A percentile compares a stretch with the other conserved stretches of the same genome.
Evolutionary conservation across 2,329 filamentous ascomycete genomes (phyloP).

Genomic region (Cyclaneusma minus): DNA sequence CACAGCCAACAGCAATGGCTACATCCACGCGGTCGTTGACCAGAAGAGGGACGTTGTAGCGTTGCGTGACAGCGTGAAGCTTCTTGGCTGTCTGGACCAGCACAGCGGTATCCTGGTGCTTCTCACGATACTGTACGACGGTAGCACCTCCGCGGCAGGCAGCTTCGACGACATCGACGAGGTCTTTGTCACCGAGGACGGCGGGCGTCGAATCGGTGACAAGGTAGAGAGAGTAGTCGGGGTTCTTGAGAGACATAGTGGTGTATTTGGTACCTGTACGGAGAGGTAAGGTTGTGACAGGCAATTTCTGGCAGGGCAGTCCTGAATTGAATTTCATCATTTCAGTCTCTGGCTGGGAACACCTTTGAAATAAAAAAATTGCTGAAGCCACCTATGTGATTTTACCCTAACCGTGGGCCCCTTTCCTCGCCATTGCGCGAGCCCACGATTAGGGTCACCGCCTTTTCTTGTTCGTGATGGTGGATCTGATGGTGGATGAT

Average conservation of each 20-base stretch:
- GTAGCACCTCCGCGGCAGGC: conserved; percentile 70
- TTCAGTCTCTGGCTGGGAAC: too few species aligned
- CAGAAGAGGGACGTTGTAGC: conserved; percentile 59
- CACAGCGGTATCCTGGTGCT: conserved; percentile 57
- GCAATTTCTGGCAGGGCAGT: conserved; percentile 1
- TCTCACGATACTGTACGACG: conserved; percentile 83
- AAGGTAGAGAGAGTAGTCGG: conserved; percentile 74
- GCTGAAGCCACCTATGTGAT: too few species aligned
- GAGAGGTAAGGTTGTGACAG: not conserved
- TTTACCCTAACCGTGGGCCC: too few species aligned
- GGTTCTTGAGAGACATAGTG: conserved; percentile 22
- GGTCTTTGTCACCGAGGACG: conserved; percentile 57
- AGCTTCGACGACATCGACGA: conserved; percentile 58
- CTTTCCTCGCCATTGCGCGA: too few species aligned
- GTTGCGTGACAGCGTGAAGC: conserved; percentile 56
- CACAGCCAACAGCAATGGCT: conserved; percentile 68
- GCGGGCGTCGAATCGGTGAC: conserved; percentile 86
- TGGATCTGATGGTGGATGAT: too few species aligned
- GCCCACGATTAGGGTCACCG: too few species aligned
- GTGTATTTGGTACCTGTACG: not conserved
- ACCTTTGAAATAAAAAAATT: too few species aligned
- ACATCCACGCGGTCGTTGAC: conserved; percentile 93
- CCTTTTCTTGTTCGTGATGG: too few species aligned
- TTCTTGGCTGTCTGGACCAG: conserved; percentile 55
- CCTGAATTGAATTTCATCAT: too few species aligned